phyloP scores from a whole-genome alignment of 2,329 filamentous ascomycete genomes.

The Dactylonectria estremocensis region DNA sequence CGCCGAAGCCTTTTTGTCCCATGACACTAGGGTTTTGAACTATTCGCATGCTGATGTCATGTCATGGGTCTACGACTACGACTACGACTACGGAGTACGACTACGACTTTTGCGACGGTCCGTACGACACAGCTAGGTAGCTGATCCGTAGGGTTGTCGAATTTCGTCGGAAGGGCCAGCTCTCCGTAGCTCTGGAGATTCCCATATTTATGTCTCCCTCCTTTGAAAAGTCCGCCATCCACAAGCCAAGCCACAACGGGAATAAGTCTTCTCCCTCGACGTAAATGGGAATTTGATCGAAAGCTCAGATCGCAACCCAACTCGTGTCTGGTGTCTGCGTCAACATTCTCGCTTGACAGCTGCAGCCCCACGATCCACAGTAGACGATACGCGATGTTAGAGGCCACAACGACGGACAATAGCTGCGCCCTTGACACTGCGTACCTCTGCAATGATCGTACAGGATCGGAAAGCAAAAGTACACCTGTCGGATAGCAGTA shows the following conservation, averaged over 20 bases:
- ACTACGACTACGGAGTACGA: no score
- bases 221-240: neutral
- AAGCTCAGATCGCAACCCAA: neutral
- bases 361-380: neutral
- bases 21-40: neutral
- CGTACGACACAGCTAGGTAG: no score
- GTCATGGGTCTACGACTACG: neutral
- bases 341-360: constrained; percentile 3
- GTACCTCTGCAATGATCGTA: constrained; percentile 10
- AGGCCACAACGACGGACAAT: neutral
- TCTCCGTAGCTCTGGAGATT: neutral
- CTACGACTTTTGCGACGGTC: no score
- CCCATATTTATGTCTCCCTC: neutral
- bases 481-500: neutral
- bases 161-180: no score
- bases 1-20: neutral
- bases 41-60: constrained; percentile 4
- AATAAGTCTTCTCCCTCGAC: neutral
- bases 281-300: neutral
- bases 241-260: neutral
- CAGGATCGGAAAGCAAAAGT: neutral
- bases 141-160: no score
- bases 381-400: neutral
- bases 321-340: neutral
- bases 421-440: constrained; percentile 23